phyloP scores from a whole-genome alignment of 1,284 basidiomycete species.

The Wallemia hederae region DNA sequence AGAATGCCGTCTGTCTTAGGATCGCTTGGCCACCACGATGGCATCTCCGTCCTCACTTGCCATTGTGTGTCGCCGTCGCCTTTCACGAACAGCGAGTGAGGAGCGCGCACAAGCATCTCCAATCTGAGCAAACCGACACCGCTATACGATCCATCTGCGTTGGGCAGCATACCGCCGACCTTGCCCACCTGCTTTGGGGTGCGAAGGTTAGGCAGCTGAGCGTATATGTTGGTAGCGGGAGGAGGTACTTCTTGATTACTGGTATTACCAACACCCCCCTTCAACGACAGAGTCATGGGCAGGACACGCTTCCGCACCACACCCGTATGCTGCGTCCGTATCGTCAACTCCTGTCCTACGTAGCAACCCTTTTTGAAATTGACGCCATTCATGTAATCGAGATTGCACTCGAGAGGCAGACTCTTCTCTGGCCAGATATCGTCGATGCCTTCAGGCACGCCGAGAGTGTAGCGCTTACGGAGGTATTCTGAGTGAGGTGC shows the following conservation, averaged over 20 bases:
- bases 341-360: conserved; percentile 88
- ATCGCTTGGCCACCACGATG: not conserved
- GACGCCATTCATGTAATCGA: conserved; percentile 82
- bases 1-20: not conserved
- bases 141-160: not conserved
- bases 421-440: conserved; percentile 51
- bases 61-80: not conserved
- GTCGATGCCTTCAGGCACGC: conserved; percentile 55
- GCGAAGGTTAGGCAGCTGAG: not conserved
- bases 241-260: not conserved
- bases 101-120: not conserved
- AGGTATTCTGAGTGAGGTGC: conserved; percentile 23
- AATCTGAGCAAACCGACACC: not conserved
- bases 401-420: conserved; percentile 74
- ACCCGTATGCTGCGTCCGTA: conserved; percentile 85
- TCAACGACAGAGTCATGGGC: conserved; percentile 28
- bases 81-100: not conserved
- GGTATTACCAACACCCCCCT: conserved; percentile 1
- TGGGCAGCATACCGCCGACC: not conserved
- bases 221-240: not conserved
- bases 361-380: conserved; percentile 97
- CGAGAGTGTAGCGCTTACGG: conserved; percentile 46
- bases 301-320: conserved; percentile 69
- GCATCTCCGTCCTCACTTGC: not conserved
- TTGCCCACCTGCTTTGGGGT: not conserved